Conservation (phyloP, 768 basidiomycete genomes). For the Coprinopsis cinerea region DNA sequence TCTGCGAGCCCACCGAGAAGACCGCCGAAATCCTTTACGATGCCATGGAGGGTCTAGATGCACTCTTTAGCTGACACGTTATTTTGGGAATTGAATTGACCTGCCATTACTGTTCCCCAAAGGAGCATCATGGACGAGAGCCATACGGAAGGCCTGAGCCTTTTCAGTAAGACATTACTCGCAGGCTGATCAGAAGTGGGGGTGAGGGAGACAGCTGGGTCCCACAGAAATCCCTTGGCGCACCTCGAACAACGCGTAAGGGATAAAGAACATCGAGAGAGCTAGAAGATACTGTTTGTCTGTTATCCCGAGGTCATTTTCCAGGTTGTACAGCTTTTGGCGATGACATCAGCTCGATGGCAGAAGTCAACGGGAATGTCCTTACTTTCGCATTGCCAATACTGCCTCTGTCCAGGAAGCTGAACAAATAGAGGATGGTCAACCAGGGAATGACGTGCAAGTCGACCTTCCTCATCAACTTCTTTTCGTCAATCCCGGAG, state of each 20-base stretch:
- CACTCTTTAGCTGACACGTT: neutral
- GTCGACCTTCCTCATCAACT: slow-evolving; percentile 57
- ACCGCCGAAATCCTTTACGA: slow-evolving; percentile 54
- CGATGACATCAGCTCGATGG: neutral
- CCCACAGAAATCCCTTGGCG: slow-evolving; percentile 9
- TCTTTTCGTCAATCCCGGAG: slow-evolving; percentile 47
- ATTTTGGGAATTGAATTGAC: slow-evolving; percentile 1
- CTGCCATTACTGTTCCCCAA: slow-evolving; percentile 46
- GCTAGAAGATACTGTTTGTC: slow-evolving; percentile 65
- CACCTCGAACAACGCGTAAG: slow-evolving; percentile 67
- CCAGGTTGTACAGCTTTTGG: slow-evolving; percentile 48
- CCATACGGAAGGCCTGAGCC: slow-evolving; percentile 64
- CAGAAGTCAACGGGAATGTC: neutral
- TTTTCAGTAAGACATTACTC: slow-evolving; percentile 56
- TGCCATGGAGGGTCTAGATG: slow-evolving; percentile 52
- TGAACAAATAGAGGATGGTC: slow-evolving; percentile 65
- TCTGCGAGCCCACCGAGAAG: slow-evolving; percentile 43
- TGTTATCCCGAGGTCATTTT: slow-evolving; percentile 48
- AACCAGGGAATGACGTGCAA: slow-evolving; percentile 71
- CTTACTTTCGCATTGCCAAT: slow-evolving; percentile 72
- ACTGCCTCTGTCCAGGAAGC: slow-evolving; percentile 60
- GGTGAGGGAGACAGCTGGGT: neutral
- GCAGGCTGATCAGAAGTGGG: slow-evolving; percentile 37
- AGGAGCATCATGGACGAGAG: slow-evolving; percentile 42
- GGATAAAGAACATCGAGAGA: slow-evolving; percentile 72